Evolutionary conservation across 2,329 filamentous ascomycete species (phyloP), one percentile per base, ranked within the genome.

Genomic region (Hypoxylon sp.): DNA sequence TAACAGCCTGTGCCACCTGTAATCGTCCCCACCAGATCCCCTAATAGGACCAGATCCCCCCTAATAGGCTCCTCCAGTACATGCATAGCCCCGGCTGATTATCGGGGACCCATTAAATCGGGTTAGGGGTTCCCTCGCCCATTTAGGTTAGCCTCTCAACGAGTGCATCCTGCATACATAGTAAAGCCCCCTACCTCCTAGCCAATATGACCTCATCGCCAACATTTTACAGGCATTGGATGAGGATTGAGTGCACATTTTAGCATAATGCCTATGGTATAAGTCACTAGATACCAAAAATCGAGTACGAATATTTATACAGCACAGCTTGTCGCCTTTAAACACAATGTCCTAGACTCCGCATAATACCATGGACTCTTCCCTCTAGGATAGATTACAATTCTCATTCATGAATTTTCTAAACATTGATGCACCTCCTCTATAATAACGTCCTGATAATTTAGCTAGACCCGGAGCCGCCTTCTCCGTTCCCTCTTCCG

Each of bases 401-500:
- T 49, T 49, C 36, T 65, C 52, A 64, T 60, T 68, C 65, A 67
- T 57, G 25, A 19, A 48, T 32, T n/a, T n/a, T n/a, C n/a, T n/a
- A 61, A 11, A 7, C 51, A 58, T 62, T 57, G 38, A 41, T 63
- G 19, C 32, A 69, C 45, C 59, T 59, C 63, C 61, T 53, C 46
- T 63, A 65, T 21, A 21, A 48, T 46, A 51, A 46, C 46, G 25
- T 49, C 51, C 49, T 60, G 41, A 17, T 56, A 21, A 36, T 52
- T 66, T 53, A 73, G 17, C 49, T 66, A n/a, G 70, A 68, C 56
- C 74, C 75, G n/a, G 73, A 72, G 4, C 73, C 65, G 41, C 69
- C 73, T 43, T 77, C 75, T 9, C 70, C 75, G 49, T 79, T 72
- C n/a, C 73, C 73, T 53, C 72, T 70, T 10, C 75, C 71, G 23